phyloP scores from a whole-genome alignment of 164 flowering plant species.

The Litsea cubeba region DNA sequence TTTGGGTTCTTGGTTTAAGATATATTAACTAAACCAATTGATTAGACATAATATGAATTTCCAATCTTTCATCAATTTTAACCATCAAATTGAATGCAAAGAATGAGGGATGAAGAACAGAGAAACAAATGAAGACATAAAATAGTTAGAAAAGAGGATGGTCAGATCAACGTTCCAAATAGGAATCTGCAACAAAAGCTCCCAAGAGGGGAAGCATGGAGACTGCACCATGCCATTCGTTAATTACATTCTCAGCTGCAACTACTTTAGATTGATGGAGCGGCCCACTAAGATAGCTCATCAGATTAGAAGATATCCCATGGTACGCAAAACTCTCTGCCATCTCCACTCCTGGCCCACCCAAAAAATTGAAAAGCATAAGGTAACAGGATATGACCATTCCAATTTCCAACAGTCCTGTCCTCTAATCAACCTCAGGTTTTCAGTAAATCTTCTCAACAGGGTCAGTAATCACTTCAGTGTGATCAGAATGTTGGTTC shows the following conservation, averaged over 20 bases:
- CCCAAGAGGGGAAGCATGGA: constrained; percentile 29
- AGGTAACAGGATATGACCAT: too few species aligned
- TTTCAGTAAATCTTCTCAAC: too few species aligned
- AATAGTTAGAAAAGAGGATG: constrained; percentile 11
- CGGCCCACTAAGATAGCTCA: constrained; percentile 46
- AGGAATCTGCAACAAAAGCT: constrained; percentile 19
- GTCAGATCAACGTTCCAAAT: constrained; percentile 10
- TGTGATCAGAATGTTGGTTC: too few species aligned
- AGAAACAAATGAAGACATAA: constrained; percentile 6
- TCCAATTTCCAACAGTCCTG: too few species aligned
- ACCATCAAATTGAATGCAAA: not conserved
- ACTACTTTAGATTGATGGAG: constrained; percentile 31
- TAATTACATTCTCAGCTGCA: constrained; percentile 31
- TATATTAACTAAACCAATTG: too few species aligned
- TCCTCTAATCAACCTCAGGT: too few species aligned
- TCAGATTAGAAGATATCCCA: constrained; percentile 44
- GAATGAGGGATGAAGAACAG: not conserved
- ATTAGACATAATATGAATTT: too few species aligned
- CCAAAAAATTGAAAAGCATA: too few species aligned
- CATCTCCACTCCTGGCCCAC: constrained; percentile 32
- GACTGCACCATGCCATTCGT: constrained; percentile 29
- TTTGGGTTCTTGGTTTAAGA: too few species aligned
- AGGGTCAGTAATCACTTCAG: too few species aligned
- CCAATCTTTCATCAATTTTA: too few species aligned
- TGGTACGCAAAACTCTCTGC: constrained; percentile 56